Evolutionary conservation across 2,329 filamentous ascomycete species (phyloP), one percentile per base, ranked within the genome.

Genomic region (Fusarium setosum): DNA sequence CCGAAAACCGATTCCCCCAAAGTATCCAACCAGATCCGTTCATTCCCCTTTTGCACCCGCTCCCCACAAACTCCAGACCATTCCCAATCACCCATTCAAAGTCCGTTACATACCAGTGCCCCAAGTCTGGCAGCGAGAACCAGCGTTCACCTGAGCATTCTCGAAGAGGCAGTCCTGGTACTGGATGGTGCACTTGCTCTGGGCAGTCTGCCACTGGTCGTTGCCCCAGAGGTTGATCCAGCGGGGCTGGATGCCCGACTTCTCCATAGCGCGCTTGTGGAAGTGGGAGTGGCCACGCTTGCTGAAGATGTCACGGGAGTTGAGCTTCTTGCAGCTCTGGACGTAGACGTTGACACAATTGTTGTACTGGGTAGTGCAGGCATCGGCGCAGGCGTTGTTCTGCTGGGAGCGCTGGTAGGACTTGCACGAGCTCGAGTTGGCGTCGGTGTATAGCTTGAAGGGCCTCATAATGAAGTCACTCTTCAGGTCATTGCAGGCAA

Each of bases 401-500:
- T 75, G 75, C 47, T 75, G 59, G 26, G 52, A 57, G 60, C 80
- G 78, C 12, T 72, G 57, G 73, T 84, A 88, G 18, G 78, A 76
- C 17, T 75, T 75, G 76, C 84, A 86, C 20, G 78, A 76, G 54
- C 57, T 63, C 61, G 76, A 79, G 66, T 84, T 76, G 41, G 76
- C 66, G 49, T 80, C 73, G 12, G 71, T 82, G 79, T 87, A 87
- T 35, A 84, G 75, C 78, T 87, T 87, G 77, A 85, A 86, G 17
- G 79, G 79, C 65, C 81, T 80, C 52, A 67, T 67, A 24, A 67
- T 63, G 66, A 77, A 83, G 62, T 86, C 82, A 8, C 61, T 56
- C 59, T 76, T 71, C 37, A 82, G 66, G 65, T 87, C 84, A 74
- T 86, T 88, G 79, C 85, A 88, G 21, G 81, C 82, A 29, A 87